Evolutionary conservation across 208 protist genomes (phyloP).

Genomic region (Endotrypanum monterogeii): DNA sequence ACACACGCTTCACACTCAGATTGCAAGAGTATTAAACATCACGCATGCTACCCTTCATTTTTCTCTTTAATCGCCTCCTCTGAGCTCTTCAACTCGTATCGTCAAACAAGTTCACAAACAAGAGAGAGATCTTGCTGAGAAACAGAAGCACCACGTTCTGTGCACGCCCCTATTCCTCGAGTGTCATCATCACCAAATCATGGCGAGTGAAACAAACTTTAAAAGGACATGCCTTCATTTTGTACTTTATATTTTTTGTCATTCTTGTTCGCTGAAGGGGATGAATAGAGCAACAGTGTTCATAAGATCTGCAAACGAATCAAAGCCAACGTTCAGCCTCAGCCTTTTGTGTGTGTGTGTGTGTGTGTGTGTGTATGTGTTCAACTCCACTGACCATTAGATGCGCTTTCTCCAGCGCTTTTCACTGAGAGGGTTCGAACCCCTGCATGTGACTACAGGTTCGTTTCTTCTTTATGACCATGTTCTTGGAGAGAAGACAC

Average conservation of each 20-base stretch:
- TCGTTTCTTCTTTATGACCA: background rate
- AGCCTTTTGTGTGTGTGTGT: background rate
- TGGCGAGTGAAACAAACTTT: background rate
- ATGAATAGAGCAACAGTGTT: background rate
- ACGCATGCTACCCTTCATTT: background rate
- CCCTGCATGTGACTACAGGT: background rate
- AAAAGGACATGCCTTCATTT: no score
- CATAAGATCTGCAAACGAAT: background rate
- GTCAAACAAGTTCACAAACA: background rate
- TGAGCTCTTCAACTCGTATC: background rate
- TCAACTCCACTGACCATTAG: background rate
- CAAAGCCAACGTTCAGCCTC: background rate
- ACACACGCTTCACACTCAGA: background rate
- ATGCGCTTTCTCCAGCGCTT: background rate
- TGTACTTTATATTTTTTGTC: background rate
- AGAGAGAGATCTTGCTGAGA: background rate
- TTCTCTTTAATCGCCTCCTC: background rate
- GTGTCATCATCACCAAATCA: background rate
- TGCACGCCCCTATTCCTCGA: background rate
- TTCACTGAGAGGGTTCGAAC: background rate
- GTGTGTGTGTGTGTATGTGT: no score
- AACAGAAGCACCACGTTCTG: background rate
- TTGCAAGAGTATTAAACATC: background rate
- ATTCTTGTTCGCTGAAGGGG: background rate
- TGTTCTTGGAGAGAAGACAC: background rate